Conservation (phyloP, 2,329 filamentous ascomycete genomes). For the Cyanodermella asteris region DNA sequence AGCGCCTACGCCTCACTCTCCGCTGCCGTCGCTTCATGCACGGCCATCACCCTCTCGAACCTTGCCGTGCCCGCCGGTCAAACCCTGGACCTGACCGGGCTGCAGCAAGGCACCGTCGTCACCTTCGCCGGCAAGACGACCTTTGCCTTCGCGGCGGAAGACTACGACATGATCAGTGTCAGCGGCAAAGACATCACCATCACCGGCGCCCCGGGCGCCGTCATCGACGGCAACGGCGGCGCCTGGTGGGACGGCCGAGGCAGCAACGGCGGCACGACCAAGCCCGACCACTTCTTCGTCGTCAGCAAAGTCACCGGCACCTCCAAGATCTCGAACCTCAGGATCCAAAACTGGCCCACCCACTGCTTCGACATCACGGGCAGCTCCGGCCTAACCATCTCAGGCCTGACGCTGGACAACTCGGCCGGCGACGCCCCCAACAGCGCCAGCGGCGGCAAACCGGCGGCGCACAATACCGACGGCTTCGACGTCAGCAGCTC, state of each 20-base stretch:
- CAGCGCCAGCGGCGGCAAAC: constrained; percentile 3
- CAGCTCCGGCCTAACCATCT: constrained; percentile 29
- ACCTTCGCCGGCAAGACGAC: constrained; percentile 20
- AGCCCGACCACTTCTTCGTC: constrained; percentile 42
- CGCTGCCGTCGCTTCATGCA: constrained; percentile 19
- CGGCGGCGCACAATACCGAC: constrained; percentile 33
- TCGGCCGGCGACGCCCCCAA: constrained; percentile 28
- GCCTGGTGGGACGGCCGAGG: constrained; percentile 42
- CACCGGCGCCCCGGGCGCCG: constrained; percentile 27
- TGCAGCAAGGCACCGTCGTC: constrained; percentile 20
- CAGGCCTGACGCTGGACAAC: constrained; percentile 34
- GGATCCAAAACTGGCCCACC: constrained; percentile 15
- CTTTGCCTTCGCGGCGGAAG: constrained; percentile 18
- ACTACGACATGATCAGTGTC: constrained; percentile 18
- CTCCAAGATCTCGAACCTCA: constrained; percentile 13
- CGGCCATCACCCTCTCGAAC: constrained; percentile 19
- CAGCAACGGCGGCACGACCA: constrained; percentile 35
- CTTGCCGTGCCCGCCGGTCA: constrained; percentile 18
- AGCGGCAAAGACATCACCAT: constrained; percentile 20
- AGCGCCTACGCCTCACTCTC: constrained; percentile 14
- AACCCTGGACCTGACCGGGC: constrained; percentile 19
- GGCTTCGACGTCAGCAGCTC: constrained; percentile 34
- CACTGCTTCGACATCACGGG: constrained; percentile 15
- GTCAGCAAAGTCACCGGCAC: constrained; percentile 13
- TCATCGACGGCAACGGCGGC: constrained; percentile 34